These are phyloP conservation scores for Gentiana macrophylla DNA, from an alignment of 257 asterid species.

Conservation along the genomic window DNA sequence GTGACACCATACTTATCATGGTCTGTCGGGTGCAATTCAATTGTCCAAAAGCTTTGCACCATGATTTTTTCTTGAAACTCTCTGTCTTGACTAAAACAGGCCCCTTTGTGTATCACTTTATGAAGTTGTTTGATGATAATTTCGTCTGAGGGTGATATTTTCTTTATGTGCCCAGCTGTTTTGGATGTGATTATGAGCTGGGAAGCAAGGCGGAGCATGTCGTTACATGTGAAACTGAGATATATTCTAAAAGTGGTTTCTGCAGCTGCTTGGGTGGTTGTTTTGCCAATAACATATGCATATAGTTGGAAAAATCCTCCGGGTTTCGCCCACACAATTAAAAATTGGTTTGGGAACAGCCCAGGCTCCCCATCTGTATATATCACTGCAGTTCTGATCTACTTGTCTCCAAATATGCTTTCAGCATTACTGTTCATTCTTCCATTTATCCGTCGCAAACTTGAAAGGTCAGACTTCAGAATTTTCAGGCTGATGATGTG, in stretches of 20 bases:
- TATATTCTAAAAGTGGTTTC: constrained; percentile 63
- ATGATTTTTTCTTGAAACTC: neutral
- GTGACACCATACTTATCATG: neutral
- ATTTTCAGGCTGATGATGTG: constrained; percentile 91
- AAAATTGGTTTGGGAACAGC: constrained; percentile 73
- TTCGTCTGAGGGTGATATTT: neutral
- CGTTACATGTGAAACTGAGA: constrained; percentile 81
- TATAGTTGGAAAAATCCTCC: constrained; percentile 74
- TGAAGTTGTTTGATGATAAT: neutral
- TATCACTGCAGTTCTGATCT: constrained; percentile 65
- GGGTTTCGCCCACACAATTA: constrained; percentile 66
- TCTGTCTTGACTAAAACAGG: neutral
- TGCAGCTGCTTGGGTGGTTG: constrained; percentile 81
- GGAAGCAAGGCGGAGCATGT: constrained; percentile 82
- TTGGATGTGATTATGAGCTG: constrained; percentile 74
- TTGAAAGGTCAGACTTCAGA: constrained; percentile 86
- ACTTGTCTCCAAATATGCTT: constrained; percentile 89
- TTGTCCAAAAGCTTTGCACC: neutral
- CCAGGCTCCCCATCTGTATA: constrained; percentile 72
- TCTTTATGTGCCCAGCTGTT: constrained; percentile 47
- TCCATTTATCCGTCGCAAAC: constrained; percentile 77
- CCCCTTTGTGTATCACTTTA: neutral
- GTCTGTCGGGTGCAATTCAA: neutral
- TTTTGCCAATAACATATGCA: constrained; percentile 89
- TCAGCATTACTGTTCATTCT: constrained; percentile 67